These are phyloP conservation scores for Candida frijolesensis DNA, from an alignment of 1,139 yeast species.

Conservation along the genomic window DNA sequence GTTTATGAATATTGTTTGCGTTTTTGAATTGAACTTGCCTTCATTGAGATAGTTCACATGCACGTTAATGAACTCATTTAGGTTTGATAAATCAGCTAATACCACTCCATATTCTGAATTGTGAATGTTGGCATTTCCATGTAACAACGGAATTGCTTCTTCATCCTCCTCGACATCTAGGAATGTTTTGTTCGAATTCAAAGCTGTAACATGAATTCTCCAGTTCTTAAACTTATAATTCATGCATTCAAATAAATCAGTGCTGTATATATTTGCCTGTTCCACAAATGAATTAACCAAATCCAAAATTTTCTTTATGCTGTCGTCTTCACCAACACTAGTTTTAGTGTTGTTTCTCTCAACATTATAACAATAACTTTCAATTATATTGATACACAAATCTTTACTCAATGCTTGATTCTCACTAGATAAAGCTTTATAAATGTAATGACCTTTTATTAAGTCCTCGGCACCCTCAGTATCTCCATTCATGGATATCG, in stretches of 20 bases:
- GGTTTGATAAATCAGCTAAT: slow-evolving; percentile 30
- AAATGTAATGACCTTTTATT: slow-evolving; percentile 41
- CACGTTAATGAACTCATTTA: slow-evolving; percentile 25
- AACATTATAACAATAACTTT: slow-evolving; percentile 37
- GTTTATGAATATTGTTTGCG: slow-evolving; percentile 35
- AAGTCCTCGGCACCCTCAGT: slow-evolving; percentile 35
- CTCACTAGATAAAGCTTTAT: slow-evolving; percentile 34
- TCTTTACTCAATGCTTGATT: slow-evolving; percentile 33
- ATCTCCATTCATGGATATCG: slow-evolving; percentile 41
- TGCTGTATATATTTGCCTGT: slow-evolving; percentile 21
- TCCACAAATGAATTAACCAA: slow-evolving; percentile 31
- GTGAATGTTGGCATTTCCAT: slow-evolving; percentile 21
- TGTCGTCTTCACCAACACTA: slow-evolving; percentile 21
- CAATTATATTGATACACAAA: slow-evolving; percentile 34
- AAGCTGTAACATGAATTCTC: slow-evolving; percentile 14
- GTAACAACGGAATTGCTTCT: slow-evolving; percentile 14
- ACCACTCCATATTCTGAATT: slow-evolving; percentile 33
- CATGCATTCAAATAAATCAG: slow-evolving; percentile 34
- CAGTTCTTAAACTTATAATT: slow-evolving; percentile 33
- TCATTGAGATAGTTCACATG: slow-evolving; percentile 29
- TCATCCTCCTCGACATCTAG: slow-evolving; percentile 15
- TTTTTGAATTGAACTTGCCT: slow-evolving; percentile 19
- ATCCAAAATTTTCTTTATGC: slow-evolving; percentile 26
- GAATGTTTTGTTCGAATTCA: background rate
- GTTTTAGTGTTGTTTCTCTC: slow-evolving; percentile 15